These are phyloP conservation scores for Candolleomyces aberdarensis DNA, from an alignment of 768 basidiomycete species.

Conservation along the genomic window DNA sequence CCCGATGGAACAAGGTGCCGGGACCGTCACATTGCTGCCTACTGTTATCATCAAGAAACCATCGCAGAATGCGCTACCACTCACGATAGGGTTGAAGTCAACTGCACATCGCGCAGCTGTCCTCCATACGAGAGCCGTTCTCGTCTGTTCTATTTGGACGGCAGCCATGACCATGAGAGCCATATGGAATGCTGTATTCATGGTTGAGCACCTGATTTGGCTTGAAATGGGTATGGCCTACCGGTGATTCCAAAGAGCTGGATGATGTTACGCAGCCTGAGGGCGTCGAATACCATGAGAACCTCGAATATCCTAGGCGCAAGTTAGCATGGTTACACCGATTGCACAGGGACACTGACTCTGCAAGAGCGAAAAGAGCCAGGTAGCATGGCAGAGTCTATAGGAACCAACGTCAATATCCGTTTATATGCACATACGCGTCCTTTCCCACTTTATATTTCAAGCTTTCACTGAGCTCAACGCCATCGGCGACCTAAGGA, in stretches of 20 bases:
- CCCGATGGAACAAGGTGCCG: slow-evolving; percentile 54
- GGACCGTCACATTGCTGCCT: slow-evolving; percentile 45
- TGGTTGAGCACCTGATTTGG: neutral
- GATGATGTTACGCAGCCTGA: slow-evolving; percentile 73
- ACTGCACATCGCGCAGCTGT: slow-evolving; percentile 28
- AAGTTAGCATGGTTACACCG: neutral
- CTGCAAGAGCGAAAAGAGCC: slow-evolving; percentile 78
- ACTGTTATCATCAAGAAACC: neutral
- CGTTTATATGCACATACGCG: neutral
- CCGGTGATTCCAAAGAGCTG: slow-evolving; percentile 73
- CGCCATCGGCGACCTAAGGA: slow-evolving; percentile 48
- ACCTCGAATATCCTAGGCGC: slow-evolving; percentile 70
- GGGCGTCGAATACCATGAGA: slow-evolving; percentile 80
- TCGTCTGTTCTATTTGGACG: slow-evolving; percentile 78
- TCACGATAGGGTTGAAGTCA: slow-evolving; percentile 34
- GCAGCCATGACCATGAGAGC: slow-evolving; percentile 73
- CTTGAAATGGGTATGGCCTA: slow-evolving; percentile 26
- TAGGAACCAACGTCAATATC: neutral
- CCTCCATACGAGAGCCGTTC: slow-evolving; percentile 45
- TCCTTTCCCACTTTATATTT: slow-evolving; percentile 49
- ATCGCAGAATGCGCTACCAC: slow-evolving; percentile 18
- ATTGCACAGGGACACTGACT: slow-evolving; percentile 41
- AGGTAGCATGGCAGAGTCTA: slow-evolving; percentile 85
- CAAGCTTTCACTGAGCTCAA: slow-evolving; percentile 31
- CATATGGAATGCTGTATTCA: slow-evolving; percentile 60